Evolutionary conservation across 1,284 basidiomycete genomes (phyloP).

Genomic region (Anthracocystis setariae): DNA sequence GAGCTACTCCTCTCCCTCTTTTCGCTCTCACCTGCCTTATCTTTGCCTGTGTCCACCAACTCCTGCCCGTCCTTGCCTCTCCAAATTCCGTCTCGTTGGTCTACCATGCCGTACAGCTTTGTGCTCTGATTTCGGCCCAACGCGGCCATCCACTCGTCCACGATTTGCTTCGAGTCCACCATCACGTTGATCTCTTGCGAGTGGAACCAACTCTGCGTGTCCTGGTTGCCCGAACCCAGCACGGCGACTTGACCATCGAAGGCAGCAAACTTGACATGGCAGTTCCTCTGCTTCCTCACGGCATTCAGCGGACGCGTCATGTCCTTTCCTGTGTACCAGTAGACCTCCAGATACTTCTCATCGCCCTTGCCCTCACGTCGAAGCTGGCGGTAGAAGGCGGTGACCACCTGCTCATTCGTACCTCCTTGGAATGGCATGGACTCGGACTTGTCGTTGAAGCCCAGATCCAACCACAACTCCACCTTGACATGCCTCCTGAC

Average conservation of each 20-base stretch:
- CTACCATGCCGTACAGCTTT: conserved; percentile 74
- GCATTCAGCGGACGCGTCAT: conserved; percentile 79
- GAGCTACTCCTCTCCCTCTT: background rate
- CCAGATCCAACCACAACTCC: conserved; percentile 69
- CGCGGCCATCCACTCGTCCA: conserved; percentile 75
- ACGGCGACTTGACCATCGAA: conserved; percentile 79
- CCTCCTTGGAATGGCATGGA: conserved; percentile 81
- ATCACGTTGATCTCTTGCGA: conserved; percentile 81
- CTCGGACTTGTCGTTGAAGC: conserved; percentile 72
- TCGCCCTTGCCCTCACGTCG: conserved; percentile 60
- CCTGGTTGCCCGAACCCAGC: conserved; percentile 76
- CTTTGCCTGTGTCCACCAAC: conserved; percentile 57
- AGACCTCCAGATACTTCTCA: conserved; percentile 74
- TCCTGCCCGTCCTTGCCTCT: conserved; percentile 71
- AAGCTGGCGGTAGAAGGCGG: conserved; percentile 72
- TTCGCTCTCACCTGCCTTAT: conserved; percentile 17
- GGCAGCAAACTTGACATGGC: conserved; percentile 76
- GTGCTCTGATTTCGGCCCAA: conserved; percentile 79
- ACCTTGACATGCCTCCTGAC: conserved; percentile 75
- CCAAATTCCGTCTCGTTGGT: conserved; percentile 77
- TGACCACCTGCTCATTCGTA: conserved; percentile 80
- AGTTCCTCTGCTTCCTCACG: conserved; percentile 79
- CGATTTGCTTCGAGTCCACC: conserved; percentile 75
- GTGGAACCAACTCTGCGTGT: conserved; percentile 79
- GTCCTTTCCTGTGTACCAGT: conserved; percentile 76